phyloP scores from a whole-genome alignment of 495 filamentous ascomycete species.

The Glarea lozoyensis region DNA sequence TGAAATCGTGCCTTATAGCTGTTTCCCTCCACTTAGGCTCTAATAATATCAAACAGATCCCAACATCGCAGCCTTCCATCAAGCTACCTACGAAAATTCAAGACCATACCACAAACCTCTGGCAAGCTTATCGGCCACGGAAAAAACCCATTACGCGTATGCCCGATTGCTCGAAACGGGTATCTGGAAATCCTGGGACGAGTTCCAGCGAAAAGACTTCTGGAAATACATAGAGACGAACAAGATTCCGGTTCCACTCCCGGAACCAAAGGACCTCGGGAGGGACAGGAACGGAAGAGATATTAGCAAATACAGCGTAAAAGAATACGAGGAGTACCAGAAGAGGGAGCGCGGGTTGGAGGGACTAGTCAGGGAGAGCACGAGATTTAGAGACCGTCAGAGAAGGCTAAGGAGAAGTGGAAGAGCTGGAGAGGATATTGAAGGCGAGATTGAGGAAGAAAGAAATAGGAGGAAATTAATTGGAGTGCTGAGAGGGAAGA shows the following conservation, averaged over 20 bases:
- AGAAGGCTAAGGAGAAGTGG: background rate
- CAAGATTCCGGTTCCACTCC: constrained; percentile 30
- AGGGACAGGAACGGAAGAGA: constrained; percentile 32
- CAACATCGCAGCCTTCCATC: constrained; percentile 17
- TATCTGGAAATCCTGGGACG: constrained; percentile 11
- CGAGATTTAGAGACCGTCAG: constrained; percentile 14
- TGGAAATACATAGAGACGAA: constrained; percentile 38
- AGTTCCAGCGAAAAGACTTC: constrained; percentile 31
- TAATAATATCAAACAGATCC: constrained; percentile 13
- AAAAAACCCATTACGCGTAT: constrained; percentile 16
- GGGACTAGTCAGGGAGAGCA: constrained; percentile 22
- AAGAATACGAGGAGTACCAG: constrained; percentile 25
- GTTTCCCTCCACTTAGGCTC: too few relatives aligned
- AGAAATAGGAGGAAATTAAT: constrained; percentile 32
- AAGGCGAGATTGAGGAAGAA: constrained; percentile 37
- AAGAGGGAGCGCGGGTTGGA: constrained; percentile 21
- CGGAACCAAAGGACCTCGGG: constrained; percentile 30
- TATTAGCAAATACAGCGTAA: constrained; percentile 28
- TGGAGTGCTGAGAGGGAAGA: constrained; percentile 34
- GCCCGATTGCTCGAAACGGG: constrained; percentile 15
- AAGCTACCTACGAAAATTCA: constrained; percentile 16
- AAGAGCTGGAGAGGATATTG: constrained; percentile 15
- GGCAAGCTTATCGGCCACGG: constrained; percentile 5
- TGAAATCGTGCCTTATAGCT: too few relatives aligned
- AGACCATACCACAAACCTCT: constrained; percentile 19